These are phyloP conservation scores for Sisymbrium irio DNA, from an alignment of 345 rosid species.

Conservation along the genomic window DNA sequence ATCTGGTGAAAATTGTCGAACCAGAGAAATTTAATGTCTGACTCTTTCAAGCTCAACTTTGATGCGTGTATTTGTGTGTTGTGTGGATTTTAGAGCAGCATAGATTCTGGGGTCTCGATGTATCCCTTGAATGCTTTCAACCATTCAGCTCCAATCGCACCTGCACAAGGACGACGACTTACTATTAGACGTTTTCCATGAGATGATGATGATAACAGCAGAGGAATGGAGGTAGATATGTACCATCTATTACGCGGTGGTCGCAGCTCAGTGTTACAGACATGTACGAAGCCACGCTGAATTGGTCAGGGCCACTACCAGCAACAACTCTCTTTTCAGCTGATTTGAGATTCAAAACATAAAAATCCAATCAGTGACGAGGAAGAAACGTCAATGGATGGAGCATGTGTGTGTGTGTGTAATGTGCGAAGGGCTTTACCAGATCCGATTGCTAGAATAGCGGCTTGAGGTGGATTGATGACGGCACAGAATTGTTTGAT, in stretches of 20 bases:
- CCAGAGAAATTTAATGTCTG: conserved; percentile 7
- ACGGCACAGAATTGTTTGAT: conserved; percentile 93
- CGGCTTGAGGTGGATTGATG: conserved; percentile 93
- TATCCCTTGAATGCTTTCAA: conserved; percentile 89
- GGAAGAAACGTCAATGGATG: background rate
- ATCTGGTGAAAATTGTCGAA: conserved; percentile 7
- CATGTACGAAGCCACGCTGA: conserved; percentile 76
- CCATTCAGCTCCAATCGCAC: conserved; percentile 97
- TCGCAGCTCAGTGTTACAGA: conserved; percentile 89
- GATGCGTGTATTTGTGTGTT: conserved; percentile 16
- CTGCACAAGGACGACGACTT: conserved; percentile 33
- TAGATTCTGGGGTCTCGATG: conserved; percentile 89
- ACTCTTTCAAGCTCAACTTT: conserved; percentile 14
- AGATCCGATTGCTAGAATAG: conserved; percentile 90
- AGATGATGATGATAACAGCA: background rate
- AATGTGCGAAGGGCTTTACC: conserved; percentile 43
- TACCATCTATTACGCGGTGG: conserved; percentile 97
- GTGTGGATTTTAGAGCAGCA: conserved; percentile 60
- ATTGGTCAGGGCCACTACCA: conserved; percentile 60
- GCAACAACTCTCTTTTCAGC: conserved; percentile 93
- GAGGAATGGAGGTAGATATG: background rate
- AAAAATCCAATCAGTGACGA: background rate
- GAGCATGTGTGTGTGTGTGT: background rate
- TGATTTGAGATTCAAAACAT: conserved; percentile 35
- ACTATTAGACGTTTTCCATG: background rate